A percentile compares a stretch with the other conserved stretches of the same genome.
Conservation (phyloP, 1,139 yeast species). For the Barnettozyma hawaiiensis region DNA sequence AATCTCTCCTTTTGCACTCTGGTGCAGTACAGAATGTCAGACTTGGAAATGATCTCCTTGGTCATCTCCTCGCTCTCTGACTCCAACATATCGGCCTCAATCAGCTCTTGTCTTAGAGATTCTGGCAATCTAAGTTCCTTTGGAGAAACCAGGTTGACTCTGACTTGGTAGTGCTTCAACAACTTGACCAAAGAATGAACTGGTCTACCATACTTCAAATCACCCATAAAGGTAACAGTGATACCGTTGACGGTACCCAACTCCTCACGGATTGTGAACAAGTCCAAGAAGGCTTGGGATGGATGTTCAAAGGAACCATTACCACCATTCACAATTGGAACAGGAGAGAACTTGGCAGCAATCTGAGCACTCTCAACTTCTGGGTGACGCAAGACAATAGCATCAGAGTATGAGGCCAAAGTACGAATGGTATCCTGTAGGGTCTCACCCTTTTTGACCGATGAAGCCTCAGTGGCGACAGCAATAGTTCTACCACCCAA, state of each 20-base stretch:
- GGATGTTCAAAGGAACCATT: constrained; percentile 98
- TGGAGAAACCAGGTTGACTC: constrained; percentile 90
- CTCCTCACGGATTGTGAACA: constrained; percentile 98
- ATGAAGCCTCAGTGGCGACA: constrained; percentile 76
- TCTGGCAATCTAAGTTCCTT: constrained; percentile 80
- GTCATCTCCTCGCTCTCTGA: constrained; percentile 72
- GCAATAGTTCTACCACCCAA: constrained; percentile 96
- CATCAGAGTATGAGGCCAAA: constrained; percentile 93
- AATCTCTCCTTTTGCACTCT: constrained; percentile 98
- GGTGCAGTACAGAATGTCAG: constrained; percentile 96
- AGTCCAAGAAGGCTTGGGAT: constrained; percentile 94
- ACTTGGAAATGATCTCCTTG: constrained; percentile 75
- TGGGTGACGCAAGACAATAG: constrained; percentile 96
- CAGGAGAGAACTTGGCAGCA: constrained; percentile 95
- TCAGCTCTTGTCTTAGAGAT: constrained; percentile 59
- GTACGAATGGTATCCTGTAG: constrained; percentile 95
- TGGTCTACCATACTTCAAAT: constrained; percentile 95
- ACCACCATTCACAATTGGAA: constrained; percentile 97
- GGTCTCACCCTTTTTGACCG: constrained; percentile 97
- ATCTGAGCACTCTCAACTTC: constrained; percentile 84
- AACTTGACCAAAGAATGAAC: constrained; percentile 94
- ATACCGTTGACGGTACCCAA: constrained; percentile 97
- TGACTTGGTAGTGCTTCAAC: constrained; percentile 87
- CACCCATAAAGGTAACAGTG: constrained; percentile 98
- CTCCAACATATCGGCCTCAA: constrained; percentile 60